phyloP scores from a whole-genome alignment of 306 rosid species.

The Sicyos baderoa region DNA sequence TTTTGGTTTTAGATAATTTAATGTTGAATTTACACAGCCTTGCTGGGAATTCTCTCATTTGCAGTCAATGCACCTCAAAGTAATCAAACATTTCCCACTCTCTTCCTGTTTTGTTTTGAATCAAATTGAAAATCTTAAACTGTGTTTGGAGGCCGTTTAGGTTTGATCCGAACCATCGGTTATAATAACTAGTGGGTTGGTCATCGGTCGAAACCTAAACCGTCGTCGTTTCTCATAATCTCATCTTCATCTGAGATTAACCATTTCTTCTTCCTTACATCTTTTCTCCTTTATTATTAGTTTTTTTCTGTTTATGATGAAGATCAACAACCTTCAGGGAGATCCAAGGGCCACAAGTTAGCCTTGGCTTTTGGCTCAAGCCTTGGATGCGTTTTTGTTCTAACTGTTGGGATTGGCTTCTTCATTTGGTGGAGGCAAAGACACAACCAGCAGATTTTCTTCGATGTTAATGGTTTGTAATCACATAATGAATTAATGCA shows the following conservation, averaged over 20 bases:
- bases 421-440: slow-evolving; percentile 85
- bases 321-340: slow-evolving; percentile 47
- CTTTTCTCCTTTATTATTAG: too few relatives aligned
- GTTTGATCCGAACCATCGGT: too few relatives aligned
- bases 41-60: slow-evolving; percentile 66
- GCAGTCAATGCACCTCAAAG: slow-evolving; percentile 46
- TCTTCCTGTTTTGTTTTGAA: slow-evolving; percentile 3
- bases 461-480: slow-evolving; percentile 70
- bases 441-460: slow-evolving; percentile 78
- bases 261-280: too few relatives aligned
- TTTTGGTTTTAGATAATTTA: slow-evolving; percentile 10
- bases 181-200: too few relatives aligned
- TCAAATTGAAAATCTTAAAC: not conserved
- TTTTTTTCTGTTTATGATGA: slow-evolving; percentile 13
- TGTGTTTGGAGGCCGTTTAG: too few relatives aligned
- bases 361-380: slow-evolving; percentile 80
- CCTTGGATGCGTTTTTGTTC: slow-evolving; percentile 65
- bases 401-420: slow-evolving; percentile 64
- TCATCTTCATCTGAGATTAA: too few relatives aligned
- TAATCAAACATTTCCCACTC: slow-evolving; percentile 32
- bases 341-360: slow-evolving; percentile 57
- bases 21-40: slow-evolving; percentile 43
- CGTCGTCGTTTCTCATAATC: too few relatives aligned
- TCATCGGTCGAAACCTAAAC: too few relatives aligned
- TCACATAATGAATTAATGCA: not conserved